A percentile compares a stretch with the other conserved stretches of the same genome.
phyloP scores from a whole-genome alignment of 805 yeast species.

The Wickerhamomyces tratensis region DNA sequence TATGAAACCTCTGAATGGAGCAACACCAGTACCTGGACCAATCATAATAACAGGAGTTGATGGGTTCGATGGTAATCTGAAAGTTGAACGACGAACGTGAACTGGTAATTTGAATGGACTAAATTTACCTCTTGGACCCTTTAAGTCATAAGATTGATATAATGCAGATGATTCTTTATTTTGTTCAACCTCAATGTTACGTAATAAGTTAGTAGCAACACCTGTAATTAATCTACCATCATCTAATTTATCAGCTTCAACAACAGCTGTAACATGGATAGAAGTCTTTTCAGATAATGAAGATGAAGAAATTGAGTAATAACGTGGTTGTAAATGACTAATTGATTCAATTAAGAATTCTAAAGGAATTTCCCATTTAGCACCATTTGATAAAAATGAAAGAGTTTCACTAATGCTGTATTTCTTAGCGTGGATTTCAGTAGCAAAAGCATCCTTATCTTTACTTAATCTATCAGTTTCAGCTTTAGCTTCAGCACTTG shows the following conservation, averaged over 20 bases:
- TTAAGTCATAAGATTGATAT: slow-evolving; percentile 53
- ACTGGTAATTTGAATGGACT: slow-evolving; percentile 60
- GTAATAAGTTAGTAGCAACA: slow-evolving; percentile 83
- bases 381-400: slow-evolving; percentile 47
- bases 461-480: slow-evolving; percentile 39
- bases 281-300: slow-evolving; percentile 64
- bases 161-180: slow-evolving; percentile 36
- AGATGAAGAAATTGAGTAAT: slow-evolving; percentile 92
- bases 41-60: slow-evolving; percentile 79
- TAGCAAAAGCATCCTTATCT: slow-evolving; percentile 61
- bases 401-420: slow-evolving; percentile 73
- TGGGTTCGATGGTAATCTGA: slow-evolving; percentile 85
- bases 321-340: slow-evolving; percentile 83
- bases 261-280: slow-evolving; percentile 85
- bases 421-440: slow-evolving; percentile 48
- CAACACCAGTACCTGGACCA: slow-evolving; percentile 99
- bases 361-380: slow-evolving; percentile 80
- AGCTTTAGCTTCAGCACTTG: slow-evolving; percentile 41
- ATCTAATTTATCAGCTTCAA: slow-evolving; percentile 38
- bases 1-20: slow-evolving; percentile 93
- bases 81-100: slow-evolving; percentile 90
- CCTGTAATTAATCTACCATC: slow-evolving; percentile 37
- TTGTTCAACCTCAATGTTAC: slow-evolving; percentile 55
- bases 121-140: slow-evolving; percentile 70
- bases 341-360: slow-evolving; percentile 74